Conservation (phyloP, 768 basidiomycete species). For the Trichaptum fuscoviolaceum region DNA sequence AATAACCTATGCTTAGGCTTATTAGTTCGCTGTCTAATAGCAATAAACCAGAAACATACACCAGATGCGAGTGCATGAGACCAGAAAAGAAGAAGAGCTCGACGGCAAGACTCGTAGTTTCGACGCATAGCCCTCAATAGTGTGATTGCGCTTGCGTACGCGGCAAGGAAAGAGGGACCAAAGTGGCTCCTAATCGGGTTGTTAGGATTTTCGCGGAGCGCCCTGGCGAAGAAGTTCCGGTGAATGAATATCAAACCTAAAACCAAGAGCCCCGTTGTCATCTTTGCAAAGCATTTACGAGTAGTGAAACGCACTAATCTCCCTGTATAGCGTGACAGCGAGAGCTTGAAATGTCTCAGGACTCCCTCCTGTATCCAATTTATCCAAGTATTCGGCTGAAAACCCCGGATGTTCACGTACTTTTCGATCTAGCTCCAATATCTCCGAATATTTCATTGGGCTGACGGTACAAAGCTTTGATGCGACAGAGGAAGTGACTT, state of each 20-base stretch:
- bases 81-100: constrained; percentile 61
- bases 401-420: constrained; percentile 52
- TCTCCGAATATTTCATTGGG: constrained; percentile 55
- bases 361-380: background rate
- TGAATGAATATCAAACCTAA: constrained; percentile 60
- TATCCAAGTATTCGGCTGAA: background rate
- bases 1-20: constrained; percentile 36
- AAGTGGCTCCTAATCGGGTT: constrained; percentile 65
- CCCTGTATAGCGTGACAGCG: constrained; percentile 26
- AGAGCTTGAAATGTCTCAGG: background rate
- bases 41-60: constrained; percentile 15
- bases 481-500: constrained; percentile 61
- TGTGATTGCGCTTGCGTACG: constrained; percentile 52
- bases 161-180: constrained; percentile 58
- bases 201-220: constrained; percentile 58
- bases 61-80: constrained; percentile 43
- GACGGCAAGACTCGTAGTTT: constrained; percentile 53
- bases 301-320: constrained; percentile 45
- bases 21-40: background rate
- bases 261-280: constrained; percentile 21
- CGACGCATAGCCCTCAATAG: constrained; percentile 47
- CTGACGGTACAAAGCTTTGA: constrained; percentile 58
- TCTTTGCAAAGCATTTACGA: constrained; percentile 3
- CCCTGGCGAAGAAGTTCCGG: constrained; percentile 65
- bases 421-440: constrained; percentile 63